phyloP scores from a whole-genome alignment of 805 yeast species.

The Cyberlindnera samutprakarnensis region DNA sequence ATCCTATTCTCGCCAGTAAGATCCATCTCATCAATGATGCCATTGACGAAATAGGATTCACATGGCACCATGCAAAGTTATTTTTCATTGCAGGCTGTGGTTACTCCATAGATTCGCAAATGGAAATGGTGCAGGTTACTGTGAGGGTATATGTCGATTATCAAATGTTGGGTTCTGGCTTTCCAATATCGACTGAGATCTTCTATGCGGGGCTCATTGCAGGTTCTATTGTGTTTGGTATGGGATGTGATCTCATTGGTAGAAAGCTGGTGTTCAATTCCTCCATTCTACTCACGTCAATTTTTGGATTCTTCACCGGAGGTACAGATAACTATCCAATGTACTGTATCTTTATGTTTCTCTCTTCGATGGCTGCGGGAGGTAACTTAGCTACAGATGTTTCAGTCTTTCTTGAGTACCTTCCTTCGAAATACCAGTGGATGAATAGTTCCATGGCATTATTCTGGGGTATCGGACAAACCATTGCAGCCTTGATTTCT shows the following conservation, averaged over 20 bases:
- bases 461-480: slow-evolving; percentile 55
- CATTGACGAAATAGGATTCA: slow-evolving; percentile 56
- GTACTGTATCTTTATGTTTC: slow-evolving; percentile 39
- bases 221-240: slow-evolving; percentile 45
- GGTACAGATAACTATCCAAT: slow-evolving; percentile 39
- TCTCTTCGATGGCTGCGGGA: slow-evolving; percentile 39
- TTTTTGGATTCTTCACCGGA: slow-evolving; percentile 42
- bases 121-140: slow-evolving; percentile 38
- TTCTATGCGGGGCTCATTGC: slow-evolving; percentile 40
- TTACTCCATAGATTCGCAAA: slow-evolving; percentile 44
- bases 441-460: slow-evolving; percentile 41
- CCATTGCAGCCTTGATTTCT: slow-evolving; percentile 39
- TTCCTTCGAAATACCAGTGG: slow-evolving; percentile 43
- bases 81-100: slow-evolving; percentile 46
- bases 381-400: slow-evolving; percentile 48
- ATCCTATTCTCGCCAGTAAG: slow-evolving; percentile 23
- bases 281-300: slow-evolving; percentile 36
- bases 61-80: slow-evolving; percentile 39
- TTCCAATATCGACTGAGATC: slow-evolving; percentile 35
- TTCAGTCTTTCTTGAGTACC: slow-evolving; percentile 41
- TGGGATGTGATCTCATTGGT: slow-evolving; percentile 43
- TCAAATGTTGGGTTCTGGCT: slow-evolving; percentile 33
- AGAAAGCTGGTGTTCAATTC: slow-evolving; percentile 42
- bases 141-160: slow-evolving; percentile 38
- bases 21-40: slow-evolving; percentile 43